A percentile compares a stretch with the other conserved stretches of the same genome.
These are phyloP conservation scores for Hymenochaete sp. DNA, from an alignment of 1,284 basidiomycete species.

Conservation along the genomic window DNA sequence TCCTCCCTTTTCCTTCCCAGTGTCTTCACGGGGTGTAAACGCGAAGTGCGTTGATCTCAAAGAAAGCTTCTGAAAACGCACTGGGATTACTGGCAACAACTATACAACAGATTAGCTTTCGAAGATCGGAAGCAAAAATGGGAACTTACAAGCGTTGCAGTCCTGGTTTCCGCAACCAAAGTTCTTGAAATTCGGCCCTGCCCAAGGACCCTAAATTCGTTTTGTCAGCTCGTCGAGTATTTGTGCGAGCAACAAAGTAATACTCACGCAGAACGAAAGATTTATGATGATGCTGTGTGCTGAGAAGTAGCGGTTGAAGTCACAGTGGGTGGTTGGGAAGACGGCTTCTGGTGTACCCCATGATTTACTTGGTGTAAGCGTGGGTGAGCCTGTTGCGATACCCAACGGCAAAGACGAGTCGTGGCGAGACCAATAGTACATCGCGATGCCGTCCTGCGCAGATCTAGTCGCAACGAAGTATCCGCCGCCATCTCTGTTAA, in stretches of 20 bases:
- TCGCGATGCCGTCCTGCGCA: constrained; percentile 31
- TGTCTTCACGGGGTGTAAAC: constrained; percentile 39
- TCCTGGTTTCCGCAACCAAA: background rate
- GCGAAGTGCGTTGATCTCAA: constrained; percentile 50
- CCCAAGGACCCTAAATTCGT: background rate
- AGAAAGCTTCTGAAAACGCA: constrained; percentile 50
- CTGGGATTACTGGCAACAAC: constrained; percentile 46
- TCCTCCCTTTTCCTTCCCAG: too few species aligned
- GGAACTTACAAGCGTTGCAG: background rate
- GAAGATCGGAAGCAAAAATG: background rate
- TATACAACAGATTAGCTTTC: constrained; percentile 35
- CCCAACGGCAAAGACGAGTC: constrained; percentile 32
- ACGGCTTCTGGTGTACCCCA: constrained; percentile 41
- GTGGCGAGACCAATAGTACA: constrained; percentile 48
- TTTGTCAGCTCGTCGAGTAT: background rate
- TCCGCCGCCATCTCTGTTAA: constrained; percentile 45
- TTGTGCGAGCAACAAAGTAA: background rate
- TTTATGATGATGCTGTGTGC: constrained; percentile 44
- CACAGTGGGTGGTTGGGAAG: constrained; percentile 39
- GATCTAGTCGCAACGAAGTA: constrained; percentile 38
- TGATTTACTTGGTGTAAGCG: constrained; percentile 15
- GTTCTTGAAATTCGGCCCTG: background rate
- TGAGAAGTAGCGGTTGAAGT: constrained; percentile 37
- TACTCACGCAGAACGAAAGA: constrained; percentile 42
- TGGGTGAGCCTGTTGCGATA: constrained; percentile 23